Evolutionary conservation across 768 basidiomycete species (phyloP), one percentile per base, ranked within the genome.

Genomic region (Lactifluus pinguis): DNA sequence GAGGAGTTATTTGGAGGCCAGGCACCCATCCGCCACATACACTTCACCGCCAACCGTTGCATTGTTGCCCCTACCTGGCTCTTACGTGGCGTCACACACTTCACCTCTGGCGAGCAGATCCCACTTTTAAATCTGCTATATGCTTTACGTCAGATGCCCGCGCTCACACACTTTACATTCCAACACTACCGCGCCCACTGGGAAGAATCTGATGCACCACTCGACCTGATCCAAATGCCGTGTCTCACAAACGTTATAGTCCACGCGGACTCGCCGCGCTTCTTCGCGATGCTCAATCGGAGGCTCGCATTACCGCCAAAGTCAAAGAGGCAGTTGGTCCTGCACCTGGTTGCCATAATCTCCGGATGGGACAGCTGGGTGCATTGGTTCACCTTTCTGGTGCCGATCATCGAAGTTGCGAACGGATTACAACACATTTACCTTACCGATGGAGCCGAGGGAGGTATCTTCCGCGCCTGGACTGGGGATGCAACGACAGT

Each of bases 31-130:
- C 55, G 51, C 17, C 50, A 29, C 21, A 52, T 62, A 13, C 19
- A 57, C 38, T 62, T 62, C 51, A 25, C 51, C 13, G 61, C 55
- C 1, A 5, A 57, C 21, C 61, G 45, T 10, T 62, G 55, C 39
- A 49, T 62, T 11, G 30, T 57, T 30, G 45, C 61, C 6, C 61
- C 61, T n/a, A 29, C n/a, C 30, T 57, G 51, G 51, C 50, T 62
- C 45, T 45, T 62, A 51, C 50, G 51, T 6, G 55, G 55, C 10
- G 30, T 62, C 50, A 62, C 61, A 6, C 61, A 49, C 25, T 62
- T 62, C 38, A 62, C 61, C 4, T 62, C 61, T 2, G 55, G 61
- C 38, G 61, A 62, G 38, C 61, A 62, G 32, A 62, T 62, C 36
- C 17, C 11, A 7, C 30, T 62, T 15, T 6, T 7, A 19, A 14